Evolutionary conservation across 805 yeast genomes (phyloP).

Genomic region (Yamadazyma akitaensis): DNA sequence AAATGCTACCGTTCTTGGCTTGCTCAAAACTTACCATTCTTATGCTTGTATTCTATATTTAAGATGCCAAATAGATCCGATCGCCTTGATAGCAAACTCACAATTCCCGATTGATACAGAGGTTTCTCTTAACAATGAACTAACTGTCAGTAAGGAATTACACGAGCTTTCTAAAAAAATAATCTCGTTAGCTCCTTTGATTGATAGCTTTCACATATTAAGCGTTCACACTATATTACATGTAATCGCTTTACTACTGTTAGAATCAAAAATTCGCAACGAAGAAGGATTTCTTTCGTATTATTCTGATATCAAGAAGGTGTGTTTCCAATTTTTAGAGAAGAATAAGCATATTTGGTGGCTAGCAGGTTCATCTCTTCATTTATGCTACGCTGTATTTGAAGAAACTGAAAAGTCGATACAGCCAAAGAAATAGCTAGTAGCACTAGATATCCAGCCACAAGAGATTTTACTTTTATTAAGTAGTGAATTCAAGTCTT

Average conservation of each 20-base stretch:
- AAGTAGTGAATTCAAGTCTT: too few species aligned
- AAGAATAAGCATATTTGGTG: slow-evolving; percentile 19
- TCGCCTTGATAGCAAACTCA: slow-evolving; percentile 17
- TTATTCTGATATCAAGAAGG: not conserved
- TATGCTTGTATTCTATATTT: slow-evolving; percentile 22
- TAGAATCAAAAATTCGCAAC: slow-evolving; percentile 19
- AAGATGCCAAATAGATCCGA: slow-evolving; percentile 24
- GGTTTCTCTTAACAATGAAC: not conserved
- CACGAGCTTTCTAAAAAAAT: slow-evolving; percentile 8
- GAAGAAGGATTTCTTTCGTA: slow-evolving; percentile 14
- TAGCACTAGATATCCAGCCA: too few species aligned
- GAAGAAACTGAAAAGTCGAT: not conserved
- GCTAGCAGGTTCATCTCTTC: slow-evolving; percentile 23
- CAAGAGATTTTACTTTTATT: too few species aligned
- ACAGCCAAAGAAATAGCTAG: not conserved
- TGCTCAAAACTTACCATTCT: slow-evolving; percentile 16
- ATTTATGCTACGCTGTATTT: slow-evolving; percentile 7
- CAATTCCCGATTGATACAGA: slow-evolving; percentile 1
- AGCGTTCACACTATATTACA: slow-evolving; percentile 25
- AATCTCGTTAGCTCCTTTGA: not conserved
- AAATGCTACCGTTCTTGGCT: slow-evolving; percentile 13
- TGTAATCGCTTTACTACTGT: slow-evolving; percentile 22
- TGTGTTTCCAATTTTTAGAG: not conserved
- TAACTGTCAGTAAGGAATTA: slow-evolving; percentile 7
- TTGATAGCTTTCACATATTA: slow-evolving; percentile 20